phyloP scores from a whole-genome alignment of 805 yeast genomes.

The Candida dajiaensis region DNA sequence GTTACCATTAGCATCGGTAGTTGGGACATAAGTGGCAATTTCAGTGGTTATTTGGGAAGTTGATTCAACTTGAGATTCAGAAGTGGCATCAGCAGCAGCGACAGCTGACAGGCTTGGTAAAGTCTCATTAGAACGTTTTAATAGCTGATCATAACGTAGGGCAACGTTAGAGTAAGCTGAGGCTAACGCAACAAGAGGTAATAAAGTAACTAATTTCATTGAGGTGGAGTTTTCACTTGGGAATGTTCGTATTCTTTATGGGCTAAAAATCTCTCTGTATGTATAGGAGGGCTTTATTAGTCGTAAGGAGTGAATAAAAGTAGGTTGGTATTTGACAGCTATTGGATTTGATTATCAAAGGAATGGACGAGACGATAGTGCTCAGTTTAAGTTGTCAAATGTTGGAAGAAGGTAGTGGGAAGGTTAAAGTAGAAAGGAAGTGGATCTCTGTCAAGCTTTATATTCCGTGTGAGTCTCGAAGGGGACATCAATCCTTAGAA shows the following conservation, averaged over 20 bases:
- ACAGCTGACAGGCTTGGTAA: background rate
- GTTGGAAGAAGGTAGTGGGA: background rate
- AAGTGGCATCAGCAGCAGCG: background rate
- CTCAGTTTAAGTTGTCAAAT: background rate
- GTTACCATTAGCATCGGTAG: constrained; percentile 18
- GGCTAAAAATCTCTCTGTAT: background rate
- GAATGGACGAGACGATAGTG: background rate
- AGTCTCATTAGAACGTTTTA: constrained; percentile 17
- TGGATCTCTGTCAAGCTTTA: background rate
- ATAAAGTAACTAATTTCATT: constrained; percentile 13
- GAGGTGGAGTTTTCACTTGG: background rate
- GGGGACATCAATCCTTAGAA: background rate
- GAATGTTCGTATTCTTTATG: background rate
- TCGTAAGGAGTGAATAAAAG: background rate
- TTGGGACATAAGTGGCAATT: constrained; percentile 17
- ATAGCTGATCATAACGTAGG: constrained; percentile 16
- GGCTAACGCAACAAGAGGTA: constrained; percentile 13
- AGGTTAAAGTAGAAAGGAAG: background rate
- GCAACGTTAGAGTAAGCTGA: constrained; percentile 21
- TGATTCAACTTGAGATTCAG: constrained; percentile 1
- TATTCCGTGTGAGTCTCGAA: background rate
- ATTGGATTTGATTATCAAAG: background rate
- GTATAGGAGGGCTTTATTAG: background rate
- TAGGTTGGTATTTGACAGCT: background rate
- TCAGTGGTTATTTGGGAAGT: constrained; percentile 13